Evolutionary conservation across 352 stramenopile genomes (phyloP).

Genomic region (Plasmopara halstedii): DNA sequence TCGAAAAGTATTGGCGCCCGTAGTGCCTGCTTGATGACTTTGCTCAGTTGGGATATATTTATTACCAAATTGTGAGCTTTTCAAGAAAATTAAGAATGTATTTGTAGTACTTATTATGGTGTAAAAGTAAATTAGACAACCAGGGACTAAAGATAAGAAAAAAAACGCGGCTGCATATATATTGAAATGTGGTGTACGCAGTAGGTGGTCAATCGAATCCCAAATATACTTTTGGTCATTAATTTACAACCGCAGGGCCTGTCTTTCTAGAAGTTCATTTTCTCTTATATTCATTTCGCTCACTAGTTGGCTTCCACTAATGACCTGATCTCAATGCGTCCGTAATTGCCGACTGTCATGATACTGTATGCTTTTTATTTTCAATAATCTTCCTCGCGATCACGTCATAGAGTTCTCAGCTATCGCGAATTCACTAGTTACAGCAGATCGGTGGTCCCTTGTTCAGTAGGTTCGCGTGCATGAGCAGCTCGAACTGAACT

Average conservation of each 20-base stretch:
- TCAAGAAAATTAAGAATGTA: no score
- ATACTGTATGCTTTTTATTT: not conserved
- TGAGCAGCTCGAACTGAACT: not conserved
- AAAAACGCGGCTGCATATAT: conserved; percentile 15
- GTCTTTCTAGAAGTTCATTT: no score
- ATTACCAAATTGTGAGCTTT: no score
- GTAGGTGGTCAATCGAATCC: not conserved
- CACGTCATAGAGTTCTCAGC: not conserved
- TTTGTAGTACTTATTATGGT: no score
- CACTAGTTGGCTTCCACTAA: no score
- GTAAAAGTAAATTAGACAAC: no score
- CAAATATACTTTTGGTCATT: not conserved
- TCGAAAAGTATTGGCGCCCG: no score
- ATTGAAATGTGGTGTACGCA: not conserved
- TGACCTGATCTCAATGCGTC: no score
- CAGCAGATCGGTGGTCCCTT: not conserved
- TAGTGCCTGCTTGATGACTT: no score
- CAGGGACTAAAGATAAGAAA: no score
- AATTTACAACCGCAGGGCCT: not conserved
- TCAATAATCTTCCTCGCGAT: not conserved
- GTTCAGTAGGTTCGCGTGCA: not conserved
- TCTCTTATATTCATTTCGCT: no score
- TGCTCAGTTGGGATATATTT: no score
- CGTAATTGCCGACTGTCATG: not conserved
- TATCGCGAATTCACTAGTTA: not conserved